A percentile compares a stretch with the other conserved stretches of the same genome.
Conservation (phyloP, 441 rosid species). For the Flueggea neowawraea region DNA sequence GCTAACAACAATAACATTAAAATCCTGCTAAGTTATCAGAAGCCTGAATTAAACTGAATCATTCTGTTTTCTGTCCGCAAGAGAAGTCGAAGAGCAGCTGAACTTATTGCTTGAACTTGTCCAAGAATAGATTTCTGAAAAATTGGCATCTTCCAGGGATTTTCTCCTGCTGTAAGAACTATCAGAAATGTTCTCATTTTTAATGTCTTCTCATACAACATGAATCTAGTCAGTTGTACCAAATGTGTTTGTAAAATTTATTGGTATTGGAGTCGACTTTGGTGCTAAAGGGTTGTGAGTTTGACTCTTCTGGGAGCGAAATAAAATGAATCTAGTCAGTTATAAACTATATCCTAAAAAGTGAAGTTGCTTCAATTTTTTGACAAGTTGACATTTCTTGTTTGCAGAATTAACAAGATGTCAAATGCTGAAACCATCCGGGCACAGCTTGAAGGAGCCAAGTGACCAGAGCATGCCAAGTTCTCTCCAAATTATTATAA, state of each 20-base stretch:
- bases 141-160: slow-evolving; percentile 61
- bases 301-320: too few relatives aligned
- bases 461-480: slow-evolving; percentile 23
- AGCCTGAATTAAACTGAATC: slow-evolving; percentile 7
- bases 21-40: neutral
- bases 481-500: too few relatives aligned
- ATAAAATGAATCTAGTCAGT: neutral
- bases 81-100: slow-evolving; percentile 80
- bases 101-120: slow-evolving; percentile 64
- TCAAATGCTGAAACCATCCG: slow-evolving; percentile 38
- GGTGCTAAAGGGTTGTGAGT: too few relatives aligned
- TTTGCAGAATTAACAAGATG: slow-evolving; percentile 54
- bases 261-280: too few relatives aligned
- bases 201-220: too few relatives aligned
- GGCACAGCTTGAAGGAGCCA: slow-evolving; percentile 43
- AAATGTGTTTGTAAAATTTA: too few relatives aligned
- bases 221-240: too few relatives aligned
- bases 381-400: neutral
- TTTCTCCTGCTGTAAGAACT: slow-evolving; percentile 60
- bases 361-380: too few relatives aligned
- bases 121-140: slow-evolving; percentile 87
- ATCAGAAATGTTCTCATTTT: too few relatives aligned
- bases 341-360: neutral
- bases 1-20: slow-evolving; percentile 5
- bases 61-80: slow-evolving; percentile 32